phyloP scores from a whole-genome alignment of 306 rosid genomes.

The Prunus kanzakura region DNA sequence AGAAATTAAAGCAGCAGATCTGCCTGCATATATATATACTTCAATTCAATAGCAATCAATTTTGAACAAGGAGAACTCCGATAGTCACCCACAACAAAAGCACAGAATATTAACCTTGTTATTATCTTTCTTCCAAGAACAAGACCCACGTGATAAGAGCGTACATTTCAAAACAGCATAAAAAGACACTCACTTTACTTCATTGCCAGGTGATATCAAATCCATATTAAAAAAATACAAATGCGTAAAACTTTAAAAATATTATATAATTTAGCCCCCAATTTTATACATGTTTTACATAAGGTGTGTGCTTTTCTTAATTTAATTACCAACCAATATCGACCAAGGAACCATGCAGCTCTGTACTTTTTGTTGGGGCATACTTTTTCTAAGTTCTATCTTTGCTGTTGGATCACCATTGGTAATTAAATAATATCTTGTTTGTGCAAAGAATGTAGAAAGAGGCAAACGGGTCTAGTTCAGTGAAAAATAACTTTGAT shows the following conservation, averaged over 20 bases:
- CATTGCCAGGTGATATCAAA: not conserved
- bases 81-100: not conserved
- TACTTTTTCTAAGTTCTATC: not conserved
- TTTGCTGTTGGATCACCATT: not conserved
- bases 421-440: not conserved
- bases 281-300: not conserved
- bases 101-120: not conserved
- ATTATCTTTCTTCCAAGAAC: not conserved
- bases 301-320: not conserved
- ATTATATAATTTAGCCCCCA: not conserved
- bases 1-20: not conserved
- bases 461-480: fast-evolving
- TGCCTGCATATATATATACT: not conserved
- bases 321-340: not conserved
- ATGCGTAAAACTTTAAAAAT: too few species aligned
- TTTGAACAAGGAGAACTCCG: not conserved
- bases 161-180: not conserved
- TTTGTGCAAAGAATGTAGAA: not conserved
- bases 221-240: too few species aligned
- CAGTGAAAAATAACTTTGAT: too few species aligned
- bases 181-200: not conserved
- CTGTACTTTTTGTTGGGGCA: too few species aligned
- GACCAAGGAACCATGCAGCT: not conserved
- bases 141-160: not conserved
- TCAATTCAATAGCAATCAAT: not conserved